These are phyloP conservation scores for Pyrus pyrifolia DNA, from an alignment of 306 rosid species.

Conservation along the genomic window DNA sequence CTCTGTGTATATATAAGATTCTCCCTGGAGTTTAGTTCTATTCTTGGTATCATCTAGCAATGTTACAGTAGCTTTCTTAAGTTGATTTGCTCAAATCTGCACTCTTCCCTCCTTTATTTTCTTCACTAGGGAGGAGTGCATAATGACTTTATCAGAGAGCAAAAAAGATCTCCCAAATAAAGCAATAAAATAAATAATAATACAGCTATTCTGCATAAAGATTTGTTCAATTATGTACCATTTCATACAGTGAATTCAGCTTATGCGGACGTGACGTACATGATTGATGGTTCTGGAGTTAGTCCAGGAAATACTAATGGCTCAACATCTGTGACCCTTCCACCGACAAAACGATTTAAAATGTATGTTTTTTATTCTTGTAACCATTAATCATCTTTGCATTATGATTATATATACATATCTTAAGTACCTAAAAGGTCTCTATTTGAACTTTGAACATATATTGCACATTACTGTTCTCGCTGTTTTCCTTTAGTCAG, in stretches of 20 bases:
- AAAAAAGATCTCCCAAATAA: background rate
- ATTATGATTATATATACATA: slow-evolving; percentile 15
- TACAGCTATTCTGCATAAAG: slow-evolving; percentile 12
- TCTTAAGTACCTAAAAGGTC: background rate
- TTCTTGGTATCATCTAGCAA: slow-evolving; percentile 4
- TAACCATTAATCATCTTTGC: background rate
- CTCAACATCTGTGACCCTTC: slow-evolving; percentile 49
- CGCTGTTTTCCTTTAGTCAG: background rate
- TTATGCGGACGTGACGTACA: slow-evolving; percentile 33
- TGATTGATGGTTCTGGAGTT: slow-evolving; percentile 48
- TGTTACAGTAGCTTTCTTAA: background rate
- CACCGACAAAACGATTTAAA: slow-evolving; percentile 80
- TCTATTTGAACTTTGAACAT: background rate
- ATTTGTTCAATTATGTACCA: slow-evolving; percentile 17
- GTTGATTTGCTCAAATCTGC: background rate
- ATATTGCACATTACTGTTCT: background rate
- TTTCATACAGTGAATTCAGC: slow-evolving; percentile 40
- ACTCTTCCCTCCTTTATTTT: background rate
- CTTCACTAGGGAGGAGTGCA: background rate
- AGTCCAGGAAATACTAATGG: slow-evolving; percentile 41
- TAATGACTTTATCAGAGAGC: background rate
- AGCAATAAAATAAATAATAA: background rate
- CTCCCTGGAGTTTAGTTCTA: background rate
- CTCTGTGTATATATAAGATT: background rate
- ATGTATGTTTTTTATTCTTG: slow-evolving; percentile 57